Conservation (phyloP, 495 filamentous ascomycete species). For the Sphaerosporella brunnea region DNA sequence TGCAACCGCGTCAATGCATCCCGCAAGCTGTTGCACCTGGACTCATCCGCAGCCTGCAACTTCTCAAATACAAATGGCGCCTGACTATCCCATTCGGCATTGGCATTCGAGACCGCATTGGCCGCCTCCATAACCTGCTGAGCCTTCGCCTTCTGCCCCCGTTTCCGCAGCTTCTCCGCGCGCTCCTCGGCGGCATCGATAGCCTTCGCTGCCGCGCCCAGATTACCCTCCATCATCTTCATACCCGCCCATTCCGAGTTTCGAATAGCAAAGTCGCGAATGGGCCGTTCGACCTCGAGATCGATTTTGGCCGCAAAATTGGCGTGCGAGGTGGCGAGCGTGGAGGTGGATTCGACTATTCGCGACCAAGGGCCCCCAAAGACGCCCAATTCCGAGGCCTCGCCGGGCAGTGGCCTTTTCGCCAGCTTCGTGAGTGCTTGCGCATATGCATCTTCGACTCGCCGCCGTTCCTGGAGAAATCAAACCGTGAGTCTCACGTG, state of each 20-base stretch:
- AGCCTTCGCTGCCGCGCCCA: slow-evolving; percentile 63
- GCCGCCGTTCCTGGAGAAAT: slow-evolving; percentile 60
- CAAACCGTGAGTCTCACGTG: slow-evolving; percentile 1
- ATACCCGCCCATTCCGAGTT: slow-evolving; percentile 73
- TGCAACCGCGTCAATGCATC: slow-evolving; percentile 83
- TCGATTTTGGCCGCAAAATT: slow-evolving; percentile 71
- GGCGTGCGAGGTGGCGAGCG: slow-evolving; percentile 69
- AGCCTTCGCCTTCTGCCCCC: slow-evolving; percentile 60
- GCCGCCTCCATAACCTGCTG: slow-evolving; percentile 64
- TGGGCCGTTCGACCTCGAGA: slow-evolving; percentile 70
- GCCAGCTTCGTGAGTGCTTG: slow-evolving; percentile 66
- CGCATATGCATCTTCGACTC: slow-evolving; percentile 80
- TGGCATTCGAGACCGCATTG: slow-evolving; percentile 55
- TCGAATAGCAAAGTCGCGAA: slow-evolving; percentile 51
- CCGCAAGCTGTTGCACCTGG: slow-evolving; percentile 72
- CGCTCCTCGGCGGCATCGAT: slow-evolving; percentile 72
- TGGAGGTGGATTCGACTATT: slow-evolving; percentile 62
- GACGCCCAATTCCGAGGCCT: slow-evolving; percentile 63
- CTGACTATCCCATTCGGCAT: slow-evolving; percentile 82
- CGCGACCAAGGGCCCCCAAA: slow-evolving; percentile 87
- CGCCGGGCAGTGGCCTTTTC: slow-evolving; percentile 47
- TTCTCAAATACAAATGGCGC: slow-evolving; percentile 92
- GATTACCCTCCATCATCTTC: slow-evolving; percentile 62
- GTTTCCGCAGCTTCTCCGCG: slow-evolving; percentile 65
- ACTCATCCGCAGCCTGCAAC: slow-evolving; percentile 81